These are phyloP conservation scores for Tolypocladium cylindrosporum DNA, from an alignment of 2,329 filamentous ascomycete genomes.

Conservation along the genomic window DNA sequence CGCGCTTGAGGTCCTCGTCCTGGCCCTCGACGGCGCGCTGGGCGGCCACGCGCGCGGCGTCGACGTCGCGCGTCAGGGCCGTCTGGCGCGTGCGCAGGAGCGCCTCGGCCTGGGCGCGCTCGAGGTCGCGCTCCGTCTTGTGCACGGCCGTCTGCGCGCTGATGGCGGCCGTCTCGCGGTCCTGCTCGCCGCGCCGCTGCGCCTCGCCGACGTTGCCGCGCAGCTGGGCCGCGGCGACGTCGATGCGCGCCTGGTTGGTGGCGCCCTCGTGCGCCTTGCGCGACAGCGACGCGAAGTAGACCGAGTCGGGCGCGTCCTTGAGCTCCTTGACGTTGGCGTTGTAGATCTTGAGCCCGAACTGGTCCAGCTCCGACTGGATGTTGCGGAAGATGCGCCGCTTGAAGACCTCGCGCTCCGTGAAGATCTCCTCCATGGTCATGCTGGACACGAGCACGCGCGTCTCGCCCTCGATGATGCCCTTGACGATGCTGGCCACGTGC, in stretches of 20 bases:
- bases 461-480: constrained; percentile 84
- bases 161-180: constrained; percentile 82
- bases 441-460: constrained; percentile 72
- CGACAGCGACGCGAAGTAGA: constrained; percentile 74
- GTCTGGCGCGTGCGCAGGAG: constrained; percentile 65
- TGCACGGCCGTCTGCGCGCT: constrained; percentile 75
- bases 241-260: constrained; percentile 64
- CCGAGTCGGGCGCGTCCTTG: constrained; percentile 70
- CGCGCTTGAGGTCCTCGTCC: constrained; percentile 71
- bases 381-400: constrained; percentile 66
- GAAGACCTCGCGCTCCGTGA: constrained; percentile 66
- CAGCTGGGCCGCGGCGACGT: constrained; percentile 55
- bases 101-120: constrained; percentile 70
- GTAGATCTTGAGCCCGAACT: constrained; percentile 69
- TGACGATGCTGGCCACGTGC: constrained; percentile 77
- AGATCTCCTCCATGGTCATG: constrained; percentile 92
- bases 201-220: constrained; percentile 68
- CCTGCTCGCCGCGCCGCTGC: constrained; percentile 67
- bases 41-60: constrained; percentile 66
- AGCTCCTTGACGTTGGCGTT: constrained; percentile 72
- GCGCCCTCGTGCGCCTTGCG: constrained; percentile 80
- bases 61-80: constrained; percentile 61
- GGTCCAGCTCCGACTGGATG: constrained; percentile 68
- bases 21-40: constrained; percentile 61
- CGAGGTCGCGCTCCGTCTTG: constrained; percentile 75